Evolutionary conservation across 768 basidiomycete species (phyloP), one percentile per base, ranked within the genome.

Genomic region (Clathrus columnatus): DNA sequence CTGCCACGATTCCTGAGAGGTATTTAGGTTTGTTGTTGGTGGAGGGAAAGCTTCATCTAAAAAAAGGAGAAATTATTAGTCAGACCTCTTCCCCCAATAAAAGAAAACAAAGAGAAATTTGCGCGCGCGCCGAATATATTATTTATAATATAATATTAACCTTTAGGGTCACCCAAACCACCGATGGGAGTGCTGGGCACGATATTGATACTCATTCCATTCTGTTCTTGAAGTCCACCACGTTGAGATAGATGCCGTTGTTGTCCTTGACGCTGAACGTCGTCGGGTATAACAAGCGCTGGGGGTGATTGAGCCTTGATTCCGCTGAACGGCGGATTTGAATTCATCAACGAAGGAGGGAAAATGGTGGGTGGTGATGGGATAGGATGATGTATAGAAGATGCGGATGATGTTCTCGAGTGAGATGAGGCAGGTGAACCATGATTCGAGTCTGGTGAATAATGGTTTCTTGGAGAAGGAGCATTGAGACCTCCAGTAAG

Each of bases 181-280:
- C 78, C 79, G 54, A 91, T 75, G 7, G 89, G 89, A 2, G 89
- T 91, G 20, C 88, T 86, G 42, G 89, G 89, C 6, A 90, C 87
- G 59, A 91, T 83, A 63, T 88, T 81, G 58, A 91, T 75, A 50
- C 77, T 78, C 0, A 85, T 87, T 72, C 68, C 53, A 70, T 68
- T 26, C 71, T 70, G 32, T 77, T 79, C 53, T 77, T 76, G 42
- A 78, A 83, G 2, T 79, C 77, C 1, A 83, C 83, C 11, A 82
- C 82, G 50, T 82, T 82, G 61, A 84, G 83, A 62, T n/a, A n/a
- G n/a, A n/a, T n/a, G n/a, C n/a, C n/a, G n/a, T 36, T 14, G 11
- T 48, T 24, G 24, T 20, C 18, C n/a, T 49, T 29, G 28, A 30
- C 36, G 43, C 43, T 20, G 24, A 30, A 28, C 47, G 41, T 50